Base-by-base conservation (phyloP, 805 yeast genomes). In the Starmerella ratchasimensis region DNA sequence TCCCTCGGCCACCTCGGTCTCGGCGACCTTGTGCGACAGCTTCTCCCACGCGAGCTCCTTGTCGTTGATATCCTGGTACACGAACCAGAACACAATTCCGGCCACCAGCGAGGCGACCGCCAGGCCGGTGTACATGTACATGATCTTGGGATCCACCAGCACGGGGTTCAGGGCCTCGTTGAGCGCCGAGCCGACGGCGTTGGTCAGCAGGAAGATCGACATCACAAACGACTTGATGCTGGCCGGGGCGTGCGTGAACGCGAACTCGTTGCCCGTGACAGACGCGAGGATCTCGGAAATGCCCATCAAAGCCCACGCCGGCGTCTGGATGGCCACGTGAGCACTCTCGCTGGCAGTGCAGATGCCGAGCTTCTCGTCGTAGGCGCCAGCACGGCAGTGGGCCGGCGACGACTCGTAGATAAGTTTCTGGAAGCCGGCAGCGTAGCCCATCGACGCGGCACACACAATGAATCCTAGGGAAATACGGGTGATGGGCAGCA, bases 231-330 rank as follows among this genome's bases (percentile, higher is more conserved):
- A 69, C 57, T 72, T 72, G 80, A 74, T 73, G 34, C 68, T 60
- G 7, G 66, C 67, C 29, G 90, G 90, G 5, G 90, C 88, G 62
- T 80, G 76, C 20, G 84, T 74, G 61, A 77, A 80, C 15, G 93
- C 93, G 54, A 77, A 79, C 61, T 80, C 90, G 49, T 77, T 69
- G 50, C 88, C 90, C 17, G 90, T 79, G 50, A 79, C 71, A 37
- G 80, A 76, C 23, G 86, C 84, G 49, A 80, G 69, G 47, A 80
- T 79, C 59, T 80, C 93, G 14, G 84, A 72, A 37, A 77, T 55
- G 10, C 80, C 88, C 57, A 77, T 73, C 45, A 80, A 60, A 30
- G 77, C 67, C 58, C 80, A 80, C 3, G 83, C 78, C 14, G 78
- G 78, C n/a, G 68, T 64, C 61, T 79, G 86, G 43, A 73, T 63